Evolutionary conservation across 805 yeast genomes (phyloP).

Genomic region (Suhomyces tanzawaensis): DNA sequence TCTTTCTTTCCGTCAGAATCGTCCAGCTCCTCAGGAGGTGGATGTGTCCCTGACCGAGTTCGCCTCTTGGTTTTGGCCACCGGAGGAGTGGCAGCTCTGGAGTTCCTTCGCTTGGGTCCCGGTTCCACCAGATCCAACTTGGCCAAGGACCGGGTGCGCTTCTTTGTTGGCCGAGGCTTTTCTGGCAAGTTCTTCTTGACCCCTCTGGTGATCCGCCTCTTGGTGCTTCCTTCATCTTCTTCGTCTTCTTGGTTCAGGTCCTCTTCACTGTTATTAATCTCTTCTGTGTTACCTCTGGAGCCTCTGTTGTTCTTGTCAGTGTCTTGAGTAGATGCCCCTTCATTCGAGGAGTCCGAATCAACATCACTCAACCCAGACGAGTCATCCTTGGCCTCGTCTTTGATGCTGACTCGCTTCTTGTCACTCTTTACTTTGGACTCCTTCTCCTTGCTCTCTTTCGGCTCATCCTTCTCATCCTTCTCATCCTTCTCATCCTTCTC

Average conservation of each 20-base stretch:
- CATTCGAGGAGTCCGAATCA: slow-evolving; percentile 7
- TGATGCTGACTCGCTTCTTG: slow-evolving; percentile 5
- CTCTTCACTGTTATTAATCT: slow-evolving; percentile 2
- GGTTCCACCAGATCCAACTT: slow-evolving; percentile 15
- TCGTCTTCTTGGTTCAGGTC: slow-evolving; percentile 12
- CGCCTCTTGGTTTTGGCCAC: slow-evolving; percentile 11
- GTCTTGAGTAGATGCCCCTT: background rate
- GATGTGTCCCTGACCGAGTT: slow-evolving; percentile 16
- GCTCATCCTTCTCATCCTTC: slow-evolving; percentile 3
- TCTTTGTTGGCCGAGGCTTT: slow-evolving; percentile 8
- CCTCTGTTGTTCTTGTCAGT: slow-evolving; percentile 12
- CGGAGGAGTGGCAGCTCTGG: slow-evolving; percentile 12
- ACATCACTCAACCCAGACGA: slow-evolving; percentile 22
- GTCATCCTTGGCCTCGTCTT: slow-evolving; percentile 3
- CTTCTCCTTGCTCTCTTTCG: slow-evolving; percentile 3
- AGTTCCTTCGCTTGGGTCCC: slow-evolving; percentile 10
- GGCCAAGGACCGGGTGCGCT: slow-evolving; percentile 19
- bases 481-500: slow-evolving; percentile 3
- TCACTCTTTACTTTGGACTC: background rate
- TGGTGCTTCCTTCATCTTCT: slow-evolving; percentile 11
- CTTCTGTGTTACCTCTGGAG: slow-evolving; percentile 1
- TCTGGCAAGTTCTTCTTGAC: slow-evolving; percentile 6
- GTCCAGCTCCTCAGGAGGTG: slow-evolving; percentile 9
- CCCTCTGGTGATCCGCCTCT: slow-evolving; percentile 5
- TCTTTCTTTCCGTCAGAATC: slow-evolving; percentile 3